These are phyloP conservation scores for Tolypocladium endophyticum DNA, from an alignment of 2,329 filamentous ascomycete genomes.

Conservation along the genomic window DNA sequence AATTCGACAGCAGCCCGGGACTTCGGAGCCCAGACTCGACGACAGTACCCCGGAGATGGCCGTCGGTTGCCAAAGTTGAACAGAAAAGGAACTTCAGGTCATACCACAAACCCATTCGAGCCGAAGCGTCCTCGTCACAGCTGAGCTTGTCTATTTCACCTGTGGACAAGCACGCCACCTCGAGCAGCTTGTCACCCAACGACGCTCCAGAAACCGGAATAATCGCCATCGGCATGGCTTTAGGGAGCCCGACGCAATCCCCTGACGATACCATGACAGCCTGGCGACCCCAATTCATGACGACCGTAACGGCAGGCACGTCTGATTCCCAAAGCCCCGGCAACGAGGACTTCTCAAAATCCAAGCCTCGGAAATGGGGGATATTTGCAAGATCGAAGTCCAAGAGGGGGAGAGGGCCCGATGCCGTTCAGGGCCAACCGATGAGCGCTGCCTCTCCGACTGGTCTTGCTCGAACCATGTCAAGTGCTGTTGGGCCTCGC, in stretches of 20 bases:
- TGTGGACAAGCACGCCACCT: not conserved
- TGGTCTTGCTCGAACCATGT: not conserved
- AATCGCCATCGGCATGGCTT: slow-evolving; percentile 59
- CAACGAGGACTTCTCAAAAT: slow-evolving; percentile 18
- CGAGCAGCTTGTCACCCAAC: slow-evolving; percentile 10
- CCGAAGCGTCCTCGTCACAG: slow-evolving; percentile 31
- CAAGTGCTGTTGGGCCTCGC: not conserved
- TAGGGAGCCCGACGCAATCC: slow-evolving; percentile 55
- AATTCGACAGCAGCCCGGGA: not conserved
- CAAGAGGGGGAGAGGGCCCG: slow-evolving; percentile 12
- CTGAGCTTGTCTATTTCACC: slow-evolving; percentile 18
- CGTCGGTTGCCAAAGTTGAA: slow-evolving; percentile 15
- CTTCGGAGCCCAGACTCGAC: slow-evolving; percentile 24
- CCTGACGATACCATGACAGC: slow-evolving; percentile 15
- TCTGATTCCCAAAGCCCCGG: slow-evolving; percentile 7
- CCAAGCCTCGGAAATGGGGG: slow-evolving; percentile 47
- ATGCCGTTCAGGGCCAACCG: not conserved
- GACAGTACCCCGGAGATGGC: slow-evolving; percentile 33
- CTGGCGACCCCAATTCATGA: slow-evolving; percentile 16
- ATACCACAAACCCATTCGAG: slow-evolving; percentile 30
- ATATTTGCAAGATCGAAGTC: slow-evolving; percentile 39
- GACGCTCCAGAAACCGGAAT: slow-evolving; percentile 18
- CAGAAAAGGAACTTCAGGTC: slow-evolving; percentile 23
- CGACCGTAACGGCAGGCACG: slow-evolving; percentile 12
- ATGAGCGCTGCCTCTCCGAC: not conserved